Evolutionary conservation across 2,329 filamentous ascomycete genomes (phyloP).

Genomic region (Penicillium sp.): DNA sequence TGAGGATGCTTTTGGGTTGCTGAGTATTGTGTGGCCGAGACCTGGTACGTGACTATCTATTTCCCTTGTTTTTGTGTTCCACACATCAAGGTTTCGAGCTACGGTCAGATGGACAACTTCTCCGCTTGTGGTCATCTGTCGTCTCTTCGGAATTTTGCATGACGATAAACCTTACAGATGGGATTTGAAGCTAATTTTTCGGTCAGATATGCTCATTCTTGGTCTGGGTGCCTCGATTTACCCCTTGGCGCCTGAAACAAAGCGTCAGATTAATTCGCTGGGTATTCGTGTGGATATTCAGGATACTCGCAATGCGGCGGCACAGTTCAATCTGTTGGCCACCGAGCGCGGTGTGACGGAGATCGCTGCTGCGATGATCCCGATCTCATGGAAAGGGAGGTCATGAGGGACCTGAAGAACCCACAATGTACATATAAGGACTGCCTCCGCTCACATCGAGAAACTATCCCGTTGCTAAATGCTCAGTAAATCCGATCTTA

Average conservation of each 20-base stretch:
- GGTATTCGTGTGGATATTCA: constrained; percentile 85
- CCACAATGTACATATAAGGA: not conserved
- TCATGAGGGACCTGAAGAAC: not conserved
- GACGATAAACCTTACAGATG: not conserved
- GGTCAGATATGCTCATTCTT: constrained; percentile 79
- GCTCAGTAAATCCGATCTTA: not conserved
- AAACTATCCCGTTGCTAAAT: not conserved
- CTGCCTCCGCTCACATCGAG: not conserved
- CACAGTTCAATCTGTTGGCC: constrained; percentile 93
- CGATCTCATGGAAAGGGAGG: constrained; percentile 71
- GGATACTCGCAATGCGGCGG: constrained; percentile 90
- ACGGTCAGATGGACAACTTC: not conserved
- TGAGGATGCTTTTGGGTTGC: constrained; percentile 69
- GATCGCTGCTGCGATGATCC: constrained; percentile 84
- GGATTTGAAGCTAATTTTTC: not conserved
- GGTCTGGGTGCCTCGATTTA: constrained; percentile 76
- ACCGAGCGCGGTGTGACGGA: constrained; percentile 85
- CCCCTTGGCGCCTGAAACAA: constrained; percentile 74
- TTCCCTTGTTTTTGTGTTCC: not conserved
- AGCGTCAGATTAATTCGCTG: constrained; percentile 69
- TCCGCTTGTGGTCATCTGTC: not conserved
- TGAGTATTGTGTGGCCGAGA: constrained; percentile 81
- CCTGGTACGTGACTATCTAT: constrained; percentile 63
- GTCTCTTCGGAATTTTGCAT: not conserved
- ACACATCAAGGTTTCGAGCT: not conserved